Base-by-base conservation (phyloP, 164 flowering plant species). In the Chimonanthus praecox region DNA sequence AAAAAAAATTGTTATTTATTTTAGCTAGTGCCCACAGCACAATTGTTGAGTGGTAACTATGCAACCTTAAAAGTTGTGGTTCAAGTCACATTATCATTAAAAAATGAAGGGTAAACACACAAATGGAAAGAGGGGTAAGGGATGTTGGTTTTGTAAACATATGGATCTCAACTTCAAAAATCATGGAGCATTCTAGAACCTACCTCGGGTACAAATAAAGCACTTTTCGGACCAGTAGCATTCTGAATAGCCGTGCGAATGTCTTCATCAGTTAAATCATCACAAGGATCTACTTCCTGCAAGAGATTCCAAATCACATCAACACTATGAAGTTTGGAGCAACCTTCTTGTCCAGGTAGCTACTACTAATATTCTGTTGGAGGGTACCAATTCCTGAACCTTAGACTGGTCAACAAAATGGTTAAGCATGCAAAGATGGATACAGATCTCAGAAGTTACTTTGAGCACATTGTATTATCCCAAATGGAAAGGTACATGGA, bases 281-380 rank as follows among this genome's bases (percentile, higher is more conserved):
- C 97, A 83, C 99, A 95, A 47, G 99, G 99, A 87, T 95, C 99
- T 72, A 95, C 98, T 78, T 90, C 96, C 99, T 95, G 85, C 67
- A 84, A 45, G 15, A 72, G 9, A 50, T 64, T 43, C 46, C 21
- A 62, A 71, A 65, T 67, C 11, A 47, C 13, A 58, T 73, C 33
- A 81, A 60, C 49, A 49, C 5, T 64, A 58, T 20, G 44, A 18
- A 67, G 61, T 69, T 21, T 7, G 4, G 10, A 47, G 64, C 47
- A 79, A 46, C 43, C 13, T 67, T 68, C 63, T 11, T 33, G 3
- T 15, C 4, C 71, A 58, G 58, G 51, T 15, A n/a, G n/a, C 50
- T 63, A 58, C 33, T 33, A 33, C 33, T 33, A 33, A 33, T 33
- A 33, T 33, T 1, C 33, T 33, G 33, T 33, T 33, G 33, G 33